A percentile compares a stretch with the other conserved stretches of the same genome.
phyloP scores from a whole-genome alignment of 306 rosid genomes.

The Betula pendula region DNA sequence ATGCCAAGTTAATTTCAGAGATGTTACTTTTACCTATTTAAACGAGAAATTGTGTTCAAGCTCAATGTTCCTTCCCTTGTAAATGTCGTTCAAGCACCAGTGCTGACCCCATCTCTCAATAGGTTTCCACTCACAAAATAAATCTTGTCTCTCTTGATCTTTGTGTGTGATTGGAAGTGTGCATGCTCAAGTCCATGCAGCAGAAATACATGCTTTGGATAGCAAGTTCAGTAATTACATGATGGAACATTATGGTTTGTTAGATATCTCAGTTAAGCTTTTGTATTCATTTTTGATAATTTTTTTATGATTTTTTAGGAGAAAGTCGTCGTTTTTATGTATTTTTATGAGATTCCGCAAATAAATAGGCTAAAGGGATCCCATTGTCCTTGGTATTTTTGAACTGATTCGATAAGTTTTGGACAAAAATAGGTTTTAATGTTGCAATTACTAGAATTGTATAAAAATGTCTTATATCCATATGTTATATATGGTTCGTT shows the following conservation, averaged over 20 bases:
- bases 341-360: too few species aligned
- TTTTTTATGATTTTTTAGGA: too few species aligned
- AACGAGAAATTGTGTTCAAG: not conserved
- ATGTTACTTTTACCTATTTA: not conserved
- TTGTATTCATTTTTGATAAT: too few species aligned
- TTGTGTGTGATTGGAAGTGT: not conserved
- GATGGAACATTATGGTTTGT: too few species aligned
- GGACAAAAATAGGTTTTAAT: not conserved
- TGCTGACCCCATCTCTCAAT: not conserved
- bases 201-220: too few species aligned
- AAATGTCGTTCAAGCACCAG: not conserved
- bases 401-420: not conserved
- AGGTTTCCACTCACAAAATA: not conserved
- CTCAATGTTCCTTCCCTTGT: not conserved
- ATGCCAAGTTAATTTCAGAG: not conserved
- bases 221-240: too few species aligned
- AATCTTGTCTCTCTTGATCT: not conserved
- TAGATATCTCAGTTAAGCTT: too few species aligned
- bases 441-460: too few species aligned
- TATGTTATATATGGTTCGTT: not conserved
- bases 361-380: not conserved
- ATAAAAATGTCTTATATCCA: not conserved
- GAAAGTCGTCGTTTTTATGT: too few species aligned
- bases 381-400: not conserved
- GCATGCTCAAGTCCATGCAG: too few species aligned